phyloP scores from a whole-genome alignment of 371 early-diverging fungal genomes.

The Rhizopus sp. region DNA sequence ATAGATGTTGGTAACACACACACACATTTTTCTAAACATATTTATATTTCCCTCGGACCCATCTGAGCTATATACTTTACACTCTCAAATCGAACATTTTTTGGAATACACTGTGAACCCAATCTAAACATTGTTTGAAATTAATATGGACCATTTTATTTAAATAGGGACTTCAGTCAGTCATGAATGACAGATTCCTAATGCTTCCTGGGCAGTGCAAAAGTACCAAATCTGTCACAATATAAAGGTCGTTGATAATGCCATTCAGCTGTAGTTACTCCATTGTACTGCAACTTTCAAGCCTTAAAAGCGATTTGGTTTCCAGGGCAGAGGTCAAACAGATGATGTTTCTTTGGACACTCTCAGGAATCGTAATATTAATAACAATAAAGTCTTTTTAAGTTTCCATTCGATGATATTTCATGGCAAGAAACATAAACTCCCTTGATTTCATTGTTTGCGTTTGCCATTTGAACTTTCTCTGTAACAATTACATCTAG shows the following conservation, averaged over 20 bases:
- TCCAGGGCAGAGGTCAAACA: constrained; percentile 4
- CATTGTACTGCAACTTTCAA: constrained; percentile 2
- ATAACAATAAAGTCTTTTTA: constrained; percentile 2
- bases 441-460: constrained; percentile 1
- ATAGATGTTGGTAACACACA: no score
- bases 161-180: constrained; percentile 10
- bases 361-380: constrained; percentile 1
- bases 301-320: constrained; percentile 1
- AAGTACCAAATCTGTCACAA: no score
- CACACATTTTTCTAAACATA: no score
- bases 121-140: constrained; percentile 6
- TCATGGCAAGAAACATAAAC: constrained; percentile 1
- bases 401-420: constrained; percentile 2
- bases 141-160: constrained; percentile 9
- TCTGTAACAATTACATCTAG: constrained; percentile 1
- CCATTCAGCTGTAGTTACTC: not conserved
- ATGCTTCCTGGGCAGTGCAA: no score
- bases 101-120: constrained; percentile 4
- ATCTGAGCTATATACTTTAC: not conserved
- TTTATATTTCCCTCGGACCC: no score
- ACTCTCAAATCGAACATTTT: constrained; percentile 10
- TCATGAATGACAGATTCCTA: no score
- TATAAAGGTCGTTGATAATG: not conserved
- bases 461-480: not conserved
- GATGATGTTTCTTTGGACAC: constrained; percentile 1